Evolutionary conservation across 2,329 filamentous ascomycete species (phyloP).

Genomic region (Paecilomyces dactylethromorphus): DNA sequence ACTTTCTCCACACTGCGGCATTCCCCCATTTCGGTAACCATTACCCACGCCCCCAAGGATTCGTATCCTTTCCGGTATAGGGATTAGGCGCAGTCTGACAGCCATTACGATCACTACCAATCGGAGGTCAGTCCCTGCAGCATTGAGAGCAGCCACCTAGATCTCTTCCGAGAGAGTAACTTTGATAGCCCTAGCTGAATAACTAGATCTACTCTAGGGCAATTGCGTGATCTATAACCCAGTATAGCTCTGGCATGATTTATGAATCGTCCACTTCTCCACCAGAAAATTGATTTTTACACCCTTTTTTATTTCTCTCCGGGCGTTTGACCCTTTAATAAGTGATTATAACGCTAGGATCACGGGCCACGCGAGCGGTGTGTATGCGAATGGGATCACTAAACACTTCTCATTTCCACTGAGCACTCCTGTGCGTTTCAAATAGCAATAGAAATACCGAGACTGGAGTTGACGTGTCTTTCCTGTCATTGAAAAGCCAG

Average conservation of each 20-base stretch:
- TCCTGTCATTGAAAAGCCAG: not conserved
- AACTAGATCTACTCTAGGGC: not conserved
- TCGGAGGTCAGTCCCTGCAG: not conserved
- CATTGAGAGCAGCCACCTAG: not conserved
- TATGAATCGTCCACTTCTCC: not conserved
- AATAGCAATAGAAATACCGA: not conserved
- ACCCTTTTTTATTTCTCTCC: not conserved
- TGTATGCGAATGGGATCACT: not conserved
- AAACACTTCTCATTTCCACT: not conserved
- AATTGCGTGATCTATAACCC: not conserved
- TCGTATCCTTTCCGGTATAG: not conserved
- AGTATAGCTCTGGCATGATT: not conserved
- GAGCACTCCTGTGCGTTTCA: not conserved
- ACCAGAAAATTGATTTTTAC: not conserved
- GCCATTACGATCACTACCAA: no score
- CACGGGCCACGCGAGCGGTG: not conserved
- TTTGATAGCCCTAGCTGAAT: not conserved
- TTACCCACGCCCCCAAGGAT: not conserved
- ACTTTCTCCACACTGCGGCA: not conserved
- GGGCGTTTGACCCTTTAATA: not conserved
- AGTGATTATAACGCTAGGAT: not conserved
- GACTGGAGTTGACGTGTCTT: not conserved
- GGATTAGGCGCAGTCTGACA: not conserved
- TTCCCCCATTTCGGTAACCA: not conserved
- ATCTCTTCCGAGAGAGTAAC: not conserved